Conservation (phyloP, 352 stramenopile species). For the Phytophthora sansomeana region DNA sequence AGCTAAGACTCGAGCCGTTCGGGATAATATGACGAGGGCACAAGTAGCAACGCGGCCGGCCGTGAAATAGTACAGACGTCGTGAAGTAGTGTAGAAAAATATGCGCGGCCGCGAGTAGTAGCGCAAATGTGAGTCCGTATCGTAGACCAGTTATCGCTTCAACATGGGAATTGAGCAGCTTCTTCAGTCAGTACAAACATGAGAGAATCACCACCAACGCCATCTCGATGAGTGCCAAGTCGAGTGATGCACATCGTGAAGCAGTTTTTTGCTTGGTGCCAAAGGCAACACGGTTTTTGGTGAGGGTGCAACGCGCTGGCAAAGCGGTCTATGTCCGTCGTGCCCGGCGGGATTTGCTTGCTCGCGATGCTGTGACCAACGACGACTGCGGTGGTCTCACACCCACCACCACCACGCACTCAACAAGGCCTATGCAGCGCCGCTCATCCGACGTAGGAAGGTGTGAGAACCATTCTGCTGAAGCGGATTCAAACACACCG, state of each 20-base stretch:
- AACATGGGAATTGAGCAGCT: slow-evolving; percentile 40
- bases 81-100: slow-evolving; percentile 42
- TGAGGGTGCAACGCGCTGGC: not conserved
- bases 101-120: slow-evolving; percentile 30
- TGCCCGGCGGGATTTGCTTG: slow-evolving; percentile 7
- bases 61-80: slow-evolving; percentile 32
- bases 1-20: slow-evolving; percentile 29
- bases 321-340: not conserved
- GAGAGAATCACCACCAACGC: not conserved
- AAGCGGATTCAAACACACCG: not conserved
- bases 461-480: not conserved
- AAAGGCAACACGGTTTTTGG: not conserved
- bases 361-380: not conserved
- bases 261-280: slow-evolving; percentile 22
- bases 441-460: slow-evolving; percentile 8
- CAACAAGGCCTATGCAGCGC: not conserved
- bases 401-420: not conserved
- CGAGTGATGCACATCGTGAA: slow-evolving; percentile 4
- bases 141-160: slow-evolving; percentile 29
- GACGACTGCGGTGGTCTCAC: not conserved
- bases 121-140: slow-evolving; percentile 31
- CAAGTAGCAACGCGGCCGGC: slow-evolving; percentile 20
- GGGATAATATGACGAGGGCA: slow-evolving; percentile 33
- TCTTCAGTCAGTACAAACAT: not conserved
- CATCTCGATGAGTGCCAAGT: not conserved